phyloP scores from a whole-genome alignment of 2,329 filamentous ascomycete species.

The Alternaria sp. region DNA sequence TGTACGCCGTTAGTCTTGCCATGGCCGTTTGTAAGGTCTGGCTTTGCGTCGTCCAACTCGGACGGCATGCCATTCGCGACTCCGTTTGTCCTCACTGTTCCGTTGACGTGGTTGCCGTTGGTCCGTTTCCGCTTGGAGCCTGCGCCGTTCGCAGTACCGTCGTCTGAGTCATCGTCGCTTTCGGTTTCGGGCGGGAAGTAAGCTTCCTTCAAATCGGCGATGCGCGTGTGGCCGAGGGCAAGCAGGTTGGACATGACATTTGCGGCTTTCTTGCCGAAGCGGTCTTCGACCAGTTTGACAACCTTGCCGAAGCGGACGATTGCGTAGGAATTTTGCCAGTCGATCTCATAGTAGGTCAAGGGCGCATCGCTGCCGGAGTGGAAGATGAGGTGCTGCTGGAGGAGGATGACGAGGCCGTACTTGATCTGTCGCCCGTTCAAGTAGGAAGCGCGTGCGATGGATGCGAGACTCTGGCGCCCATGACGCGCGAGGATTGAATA shows the following conservation, averaged over 20 bases:
- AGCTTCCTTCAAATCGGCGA: slow-evolving; percentile 73
- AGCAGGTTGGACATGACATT: slow-evolving; percentile 79
- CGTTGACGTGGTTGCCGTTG: slow-evolving; percentile 34
- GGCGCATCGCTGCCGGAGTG: slow-evolving; percentile 71
- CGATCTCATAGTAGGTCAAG: slow-evolving; percentile 82
- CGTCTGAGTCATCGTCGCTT: slow-evolving; percentile 46
- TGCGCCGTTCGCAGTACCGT: slow-evolving; percentile 33
- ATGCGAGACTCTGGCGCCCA: slow-evolving; percentile 76
- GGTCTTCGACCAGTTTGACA: slow-evolving; percentile 74
- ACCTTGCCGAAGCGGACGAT: slow-evolving; percentile 84
- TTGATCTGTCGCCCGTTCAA: slow-evolving; percentile 78
- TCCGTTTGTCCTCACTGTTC: slow-evolving; percentile 26
- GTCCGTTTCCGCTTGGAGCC: slow-evolving; percentile 34
- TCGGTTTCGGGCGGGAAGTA: slow-evolving; percentile 56
- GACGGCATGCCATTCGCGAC: slow-evolving; percentile 18
- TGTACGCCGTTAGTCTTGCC: slow-evolving; percentile 22
- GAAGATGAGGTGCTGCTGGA: slow-evolving; percentile 87
- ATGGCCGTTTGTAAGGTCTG: slow-evolving; percentile 18
- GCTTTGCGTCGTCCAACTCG: slow-evolving; percentile 19
- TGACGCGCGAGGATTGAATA: slow-evolving; percentile 79
- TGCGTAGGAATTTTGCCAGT: slow-evolving; percentile 80
- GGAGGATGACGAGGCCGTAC: slow-evolving; percentile 81
- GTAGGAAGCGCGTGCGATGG: slow-evolving; percentile 75
- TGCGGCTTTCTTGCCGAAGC: slow-evolving; percentile 77
- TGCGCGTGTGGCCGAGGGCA: slow-evolving; percentile 77